Evolutionary conservation across 306 rosid species (phyloP), one percentile per base, ranked within the genome.

Genomic region (Begonia peltatifolia): DNA sequence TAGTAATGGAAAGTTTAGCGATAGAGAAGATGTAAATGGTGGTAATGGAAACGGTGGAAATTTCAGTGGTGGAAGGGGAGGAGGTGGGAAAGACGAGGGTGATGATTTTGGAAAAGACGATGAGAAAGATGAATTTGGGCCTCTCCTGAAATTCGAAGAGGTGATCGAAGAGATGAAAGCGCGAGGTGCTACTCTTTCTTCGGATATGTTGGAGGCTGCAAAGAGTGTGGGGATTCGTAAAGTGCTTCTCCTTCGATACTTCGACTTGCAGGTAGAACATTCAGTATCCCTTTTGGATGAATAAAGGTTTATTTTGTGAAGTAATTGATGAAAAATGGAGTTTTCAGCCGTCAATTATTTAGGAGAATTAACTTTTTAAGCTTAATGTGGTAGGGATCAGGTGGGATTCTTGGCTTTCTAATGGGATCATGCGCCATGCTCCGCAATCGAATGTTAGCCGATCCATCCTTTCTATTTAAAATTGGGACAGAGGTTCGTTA

Each of bases 371-470:
- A 30, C 38, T 46, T 54, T 14, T 61, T 44, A 44, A 63, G n/a
- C 68, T 42, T 60, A 23, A 67, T 66, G 48, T 71, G 60, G 53
- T 61, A 88, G 95, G 95, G 84, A 46, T 77, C 92, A 36, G 57
- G 65, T 41, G 76, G 93, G 93, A 84, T 79, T 66, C 59, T 88
- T 13, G 93, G 93, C 64, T 79, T 88, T 76, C 67, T 73, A 46
- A 72, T 88, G 78, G 77, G 60, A 68, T 75, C 88, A 36, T 88
- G 84, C 54, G 49, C 87, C 52, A 54, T 78, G 67, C 77, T 88
- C 53, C 95, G 97, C 13, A 81, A 82, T 63, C 82, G 95, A 65
- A 78, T 88, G 89, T 62, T 88, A 65, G 97, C 89, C 61, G 97
- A 88, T 69, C 97, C 95, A 1, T 55, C 95, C 0, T 88, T 88